Base-by-base conservation (phyloP, 495 filamentous ascomycete genomes). In the Xylona heveae region DNA sequence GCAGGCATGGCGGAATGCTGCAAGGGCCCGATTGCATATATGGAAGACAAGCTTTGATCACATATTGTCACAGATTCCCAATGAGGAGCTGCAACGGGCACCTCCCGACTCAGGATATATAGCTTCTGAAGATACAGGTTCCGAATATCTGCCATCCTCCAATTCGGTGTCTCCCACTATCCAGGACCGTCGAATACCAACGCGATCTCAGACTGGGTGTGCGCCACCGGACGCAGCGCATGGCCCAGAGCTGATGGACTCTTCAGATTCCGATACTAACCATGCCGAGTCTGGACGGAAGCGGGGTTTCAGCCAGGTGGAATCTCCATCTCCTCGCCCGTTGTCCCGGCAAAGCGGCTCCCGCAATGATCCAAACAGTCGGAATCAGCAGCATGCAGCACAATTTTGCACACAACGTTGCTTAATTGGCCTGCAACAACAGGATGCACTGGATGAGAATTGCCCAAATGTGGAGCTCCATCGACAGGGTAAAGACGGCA, bases 341-440 rank as follows among this genome's bases (percentile, higher is more conserved):
- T 27, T 3, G 21, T 5, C 16, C n/a, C 5, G 4, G 17, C 7
- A 38, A 10, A 7, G 5, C n/a, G 30, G 14, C 13, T 10, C 10
- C 22, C 4, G n/a, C 5, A 17, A 25, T n/a, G 10, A 19, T 13
- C 6, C 7, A 7, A 19, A 19, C 32, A 38, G 17, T 36, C 3
- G 23, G 9, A 36, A 25, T 3, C 28, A 6, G 9, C 10, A 25
- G 3, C 18, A 39, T 8, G 15, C 17, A 3, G 3, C 24, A 25
- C 6, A 19, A 47, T 56, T 34, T 41, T 64, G 52, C 45, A 55
- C 53, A 6, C 56, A 61, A 15, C 20, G 41, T 36, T 64, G 59
- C 36, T 47, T 64, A 16, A 36, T 40, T 5, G 52, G 53, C 21
- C 36, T 64, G 21, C 42, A 41, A 27, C 34, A 35, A 10, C 39